Conservation (phyloP, 768 basidiomycete species). For the Mycena epipterygia region DNA sequence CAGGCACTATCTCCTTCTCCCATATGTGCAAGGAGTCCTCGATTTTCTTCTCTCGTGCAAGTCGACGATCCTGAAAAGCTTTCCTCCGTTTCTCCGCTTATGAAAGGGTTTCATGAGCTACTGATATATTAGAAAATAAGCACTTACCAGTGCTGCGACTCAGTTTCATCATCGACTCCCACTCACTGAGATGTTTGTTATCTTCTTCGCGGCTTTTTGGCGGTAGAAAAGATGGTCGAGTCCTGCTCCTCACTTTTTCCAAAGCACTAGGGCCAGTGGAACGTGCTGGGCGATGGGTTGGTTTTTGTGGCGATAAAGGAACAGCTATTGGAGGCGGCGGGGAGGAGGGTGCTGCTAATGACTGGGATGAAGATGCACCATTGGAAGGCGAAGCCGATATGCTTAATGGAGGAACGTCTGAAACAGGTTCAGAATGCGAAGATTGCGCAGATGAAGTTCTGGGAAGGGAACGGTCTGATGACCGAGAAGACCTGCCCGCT, state of each 20-base stretch:
- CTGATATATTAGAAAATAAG: background rate
- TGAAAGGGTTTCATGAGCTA: slow-evolving; percentile 9
- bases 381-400: slow-evolving; percentile 27
- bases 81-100: slow-evolving; percentile 80
- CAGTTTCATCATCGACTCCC: slow-evolving; percentile 90
- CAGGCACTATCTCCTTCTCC: slow-evolving; percentile 85
- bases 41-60: slow-evolving; percentile 73
- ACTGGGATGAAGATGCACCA: slow-evolving; percentile 34
- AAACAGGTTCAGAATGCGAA: slow-evolving; percentile 40
- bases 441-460: slow-evolving; percentile 26
- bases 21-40: slow-evolving; percentile 81
- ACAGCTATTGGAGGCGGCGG: slow-evolving; percentile 47
- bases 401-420: slow-evolving; percentile 30
- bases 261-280: slow-evolving; percentile 78
- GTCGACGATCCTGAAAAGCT: slow-evolving; percentile 71
- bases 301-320: slow-evolving; percentile 44
- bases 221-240: slow-evolving; percentile 87
- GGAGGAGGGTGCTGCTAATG: slow-evolving; percentile 41
- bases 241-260: slow-evolving; percentile 87
- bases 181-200: slow-evolving; percentile 85
- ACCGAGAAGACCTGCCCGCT: slow-evolving; percentile 13
- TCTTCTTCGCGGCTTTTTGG: slow-evolving; percentile 87
- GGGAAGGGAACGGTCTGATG: slow-evolving; percentile 20
- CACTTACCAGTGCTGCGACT: slow-evolving; percentile 79
- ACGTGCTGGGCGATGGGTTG: slow-evolving; percentile 59